These are phyloP conservation scores for Ophiognomonia clavigignenti-juglandacearum DNA, from an alignment of 2,329 filamentous ascomycete species.

Conservation along the genomic window DNA sequence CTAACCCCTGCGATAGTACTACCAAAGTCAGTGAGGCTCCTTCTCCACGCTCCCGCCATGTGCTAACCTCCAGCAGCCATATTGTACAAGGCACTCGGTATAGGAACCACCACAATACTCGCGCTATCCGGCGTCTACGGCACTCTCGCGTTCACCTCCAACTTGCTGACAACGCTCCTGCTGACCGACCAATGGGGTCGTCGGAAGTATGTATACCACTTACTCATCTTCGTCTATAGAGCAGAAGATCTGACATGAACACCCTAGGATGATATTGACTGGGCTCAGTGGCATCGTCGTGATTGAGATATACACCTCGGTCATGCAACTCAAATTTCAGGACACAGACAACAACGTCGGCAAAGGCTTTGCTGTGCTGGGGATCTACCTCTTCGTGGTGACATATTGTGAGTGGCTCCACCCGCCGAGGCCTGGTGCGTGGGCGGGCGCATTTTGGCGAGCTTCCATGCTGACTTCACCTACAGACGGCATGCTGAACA, in stretches of 20 bases:
- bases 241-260: too few relatives aligned
- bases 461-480: too few relatives aligned
- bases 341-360: slow-evolving; percentile 48
- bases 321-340: slow-evolving; percentile 55
- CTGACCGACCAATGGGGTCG: slow-evolving; percentile 55
- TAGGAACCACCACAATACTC: slow-evolving; percentile 43
- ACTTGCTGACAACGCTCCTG: slow-evolving; percentile 45
- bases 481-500: slow-evolving; percentile 47
- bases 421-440: too few relatives aligned
- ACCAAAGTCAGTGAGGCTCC: slow-evolving; percentile 12
- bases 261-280: slow-evolving; percentile 52
- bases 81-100: slow-evolving; percentile 50
- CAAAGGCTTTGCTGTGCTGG: slow-evolving; percentile 55
- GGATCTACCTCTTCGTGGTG: slow-evolving; percentile 55
- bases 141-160: slow-evolving; percentile 45
- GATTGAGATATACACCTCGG: slow-evolving; percentile 54
- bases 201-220: slow-evolving; percentile 35
- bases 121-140: slow-evolving; percentile 51
- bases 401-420: slow-evolving; percentile 39
- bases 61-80: slow-evolving; percentile 31
- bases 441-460: too few relatives aligned
- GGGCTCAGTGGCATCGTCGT: slow-evolving; percentile 47
- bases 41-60: too few relatives aligned
- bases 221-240: too few relatives aligned
- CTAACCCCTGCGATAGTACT: slow-evolving; percentile 8